Evolutionary conservation across 352 stramenopile genomes (phyloP), one percentile per base, ranked within the genome.

Genomic region (Hyaloperonospora arabidopsidis): DNA sequence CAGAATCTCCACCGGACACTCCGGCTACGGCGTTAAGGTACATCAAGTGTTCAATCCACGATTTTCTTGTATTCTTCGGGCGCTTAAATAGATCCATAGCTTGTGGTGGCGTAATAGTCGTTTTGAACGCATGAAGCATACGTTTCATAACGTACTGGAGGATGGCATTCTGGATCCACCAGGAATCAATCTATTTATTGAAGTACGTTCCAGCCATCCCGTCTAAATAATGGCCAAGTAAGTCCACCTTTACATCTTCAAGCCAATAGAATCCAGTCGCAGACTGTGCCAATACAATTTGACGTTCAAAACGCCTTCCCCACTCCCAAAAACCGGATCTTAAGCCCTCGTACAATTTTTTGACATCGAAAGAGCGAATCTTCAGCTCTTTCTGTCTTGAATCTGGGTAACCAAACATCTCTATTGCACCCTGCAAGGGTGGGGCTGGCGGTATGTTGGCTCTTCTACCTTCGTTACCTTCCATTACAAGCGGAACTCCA

Each of bases 61-160:
- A 36, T 1, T 28, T 18, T 21, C 41, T 54, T 11, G 28, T 0
- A 15, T 63, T 15, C 28, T 63, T 63, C 0, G 36, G 21, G 5
- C 19, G 12, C 1, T 40, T 63, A 25, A 58, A 51, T 11, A 57
- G 39, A 10, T 57, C 44, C 40, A 57, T 63, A 7, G 55, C 55
- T 19, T 52, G 47, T 1, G 56, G 48, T 11, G 49, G 38, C 14
- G 56, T 48, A 35, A 48, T 48, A 11, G 6, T 48, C 2, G 19
- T 48, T 19, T 48, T 35, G 3, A 19, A 48, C 52, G 56, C 12
- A 2, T 58, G 17, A 15, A 58, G 28, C 56, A 58, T 58, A 38
- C 29, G 18, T 23, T 58, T 40, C 57, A 59, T 64, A 10, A 55
- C 44, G 21, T 64, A 64, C 34, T 46, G 43, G 13, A 64, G 29